These are phyloP conservation scores for Candida ponderosae DNA, from an alignment of 805 yeast genomes.

Conservation along the genomic window DNA sequence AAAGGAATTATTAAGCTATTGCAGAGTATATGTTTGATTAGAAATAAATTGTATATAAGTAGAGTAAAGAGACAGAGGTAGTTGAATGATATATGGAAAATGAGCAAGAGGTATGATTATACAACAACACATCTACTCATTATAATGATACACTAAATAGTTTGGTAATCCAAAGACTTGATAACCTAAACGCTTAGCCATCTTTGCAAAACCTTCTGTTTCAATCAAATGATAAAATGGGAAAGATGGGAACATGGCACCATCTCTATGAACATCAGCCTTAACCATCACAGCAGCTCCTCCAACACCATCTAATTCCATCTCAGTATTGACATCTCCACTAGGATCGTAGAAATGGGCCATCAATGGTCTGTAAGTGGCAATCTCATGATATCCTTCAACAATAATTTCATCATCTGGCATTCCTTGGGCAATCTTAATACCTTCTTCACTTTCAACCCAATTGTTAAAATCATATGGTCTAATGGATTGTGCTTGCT, in stretches of 20 bases:
- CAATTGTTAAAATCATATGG: constrained; percentile 97
- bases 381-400: constrained; percentile 90
- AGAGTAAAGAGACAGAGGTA: not conserved
- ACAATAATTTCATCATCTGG: constrained; percentile 86
- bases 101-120: not conserved
- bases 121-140: constrained; percentile 40
- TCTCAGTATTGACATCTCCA: constrained; percentile 57
- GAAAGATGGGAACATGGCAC: constrained; percentile 99
- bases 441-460: constrained; percentile 81
- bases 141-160: constrained; percentile 85
- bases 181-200: constrained; percentile 93
- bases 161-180: constrained; percentile 90
- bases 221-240: constrained; percentile 95
- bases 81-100: too few relatives aligned
- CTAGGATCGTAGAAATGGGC: constrained; percentile 70
- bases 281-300: constrained; percentile 95
- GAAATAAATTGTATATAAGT: too few relatives aligned
- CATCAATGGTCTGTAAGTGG: constrained; percentile 93
- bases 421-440: constrained; percentile 63
- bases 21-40: too few relatives aligned
- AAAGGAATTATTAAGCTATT: too few relatives aligned
- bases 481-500: constrained; percentile 50
- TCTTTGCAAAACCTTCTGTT: constrained; percentile 97
- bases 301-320: constrained; percentile 95
- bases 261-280: constrained; percentile 97